Percentiles rank a stretch among this genome's conserved stretches.
These are phyloP conservation scores for Anthracocystis panici-leucophaei DNA, from an alignment of 1,284 basidiomycete species.

Conservation along the genomic window DNA sequence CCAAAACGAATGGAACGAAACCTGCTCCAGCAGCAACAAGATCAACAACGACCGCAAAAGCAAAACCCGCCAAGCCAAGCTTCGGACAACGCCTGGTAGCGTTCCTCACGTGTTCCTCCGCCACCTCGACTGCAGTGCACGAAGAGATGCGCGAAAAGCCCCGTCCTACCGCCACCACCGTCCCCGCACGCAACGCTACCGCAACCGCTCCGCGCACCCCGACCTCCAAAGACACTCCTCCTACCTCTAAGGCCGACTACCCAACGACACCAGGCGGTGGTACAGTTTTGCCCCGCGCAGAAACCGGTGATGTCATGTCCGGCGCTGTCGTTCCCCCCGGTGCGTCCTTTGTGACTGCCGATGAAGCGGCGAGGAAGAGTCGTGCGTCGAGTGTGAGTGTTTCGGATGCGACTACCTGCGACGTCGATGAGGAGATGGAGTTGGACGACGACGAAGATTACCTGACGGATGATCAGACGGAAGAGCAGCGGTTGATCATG, in stretches of 20 bases:
- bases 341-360: conserved; percentile 73
- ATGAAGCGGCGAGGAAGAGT: conserved; percentile 18
- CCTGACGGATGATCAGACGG: conserved; percentile 75
- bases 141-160: conserved; percentile 47
- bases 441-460: conserved; percentile 71
- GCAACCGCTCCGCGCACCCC: conserved; percentile 19
- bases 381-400: conserved; percentile 8
- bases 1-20: conserved; percentile 7
- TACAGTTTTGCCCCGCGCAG: conserved; percentile 69
- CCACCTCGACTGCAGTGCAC: conserved; percentile 23
- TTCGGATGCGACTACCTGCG: conserved; percentile 5
- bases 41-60: conserved; percentile 1
- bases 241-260: conserved; percentile 16
- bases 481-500: conserved; percentile 82
- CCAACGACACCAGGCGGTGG: conserved; percentile 60
- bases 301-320: conserved; percentile 78
- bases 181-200: conserved; percentile 10
- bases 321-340: conserved; percentile 80
- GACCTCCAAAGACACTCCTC: conserved; percentile 26
- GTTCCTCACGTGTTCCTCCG: conserved; percentile 55
- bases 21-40: conserved; percentile 18
- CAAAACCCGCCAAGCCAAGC: conserved; percentile 16
- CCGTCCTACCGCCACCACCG: conserved; percentile 5
- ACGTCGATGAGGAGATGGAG: conserved; percentile 68
- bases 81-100: conserved; percentile 45